These are phyloP conservation scores for Cytospora paraplurivora DNA, from an alignment of 2,329 filamentous ascomycete genomes.

Conservation along the genomic window DNA sequence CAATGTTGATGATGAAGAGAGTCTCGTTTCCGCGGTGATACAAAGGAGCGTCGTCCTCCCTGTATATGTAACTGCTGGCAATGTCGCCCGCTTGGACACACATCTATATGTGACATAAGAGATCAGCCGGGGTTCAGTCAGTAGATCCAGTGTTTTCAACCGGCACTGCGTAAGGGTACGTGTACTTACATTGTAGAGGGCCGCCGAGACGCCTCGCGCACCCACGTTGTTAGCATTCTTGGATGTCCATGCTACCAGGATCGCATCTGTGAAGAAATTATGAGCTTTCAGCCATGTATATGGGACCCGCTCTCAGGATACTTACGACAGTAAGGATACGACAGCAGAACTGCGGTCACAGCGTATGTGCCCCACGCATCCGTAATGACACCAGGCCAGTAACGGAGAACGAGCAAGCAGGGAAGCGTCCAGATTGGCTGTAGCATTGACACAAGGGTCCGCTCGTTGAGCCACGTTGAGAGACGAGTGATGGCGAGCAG, in stretches of 20 bases:
- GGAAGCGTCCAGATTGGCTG: constrained; percentile 58
- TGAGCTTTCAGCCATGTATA: neutral
- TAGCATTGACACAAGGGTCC: constrained; percentile 48
- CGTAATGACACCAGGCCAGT: constrained; percentile 45
- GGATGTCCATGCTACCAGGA: constrained; percentile 60
- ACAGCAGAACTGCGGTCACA: constrained; percentile 50
- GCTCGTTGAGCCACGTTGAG: constrained; percentile 52
- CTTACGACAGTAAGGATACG: constrained; percentile 54
- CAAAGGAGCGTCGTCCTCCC: constrained; percentile 54
- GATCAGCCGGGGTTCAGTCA: neutral
- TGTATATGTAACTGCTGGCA: constrained; percentile 49
- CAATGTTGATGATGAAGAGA: constrained; percentile 51
- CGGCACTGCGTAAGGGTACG: fast-evolving
- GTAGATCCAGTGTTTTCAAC: neutral
- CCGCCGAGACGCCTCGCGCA: constrained; percentile 59
- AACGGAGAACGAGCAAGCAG: constrained; percentile 52
- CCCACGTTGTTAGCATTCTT: constrained; percentile 62
- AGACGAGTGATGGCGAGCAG: constrained; percentile 54
- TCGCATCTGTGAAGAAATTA: constrained; percentile 46
- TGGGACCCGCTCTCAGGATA: neutral
- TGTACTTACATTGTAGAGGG: constrained; percentile 54
- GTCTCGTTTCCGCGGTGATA: constrained; percentile 58
- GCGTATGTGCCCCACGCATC: constrained; percentile 55
- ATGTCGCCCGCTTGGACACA: constrained; percentile 41
- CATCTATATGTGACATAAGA: constrained; percentile 35